phyloP scores from a whole-genome alignment of 306 rosid genomes.

The Vigna mungo region DNA sequence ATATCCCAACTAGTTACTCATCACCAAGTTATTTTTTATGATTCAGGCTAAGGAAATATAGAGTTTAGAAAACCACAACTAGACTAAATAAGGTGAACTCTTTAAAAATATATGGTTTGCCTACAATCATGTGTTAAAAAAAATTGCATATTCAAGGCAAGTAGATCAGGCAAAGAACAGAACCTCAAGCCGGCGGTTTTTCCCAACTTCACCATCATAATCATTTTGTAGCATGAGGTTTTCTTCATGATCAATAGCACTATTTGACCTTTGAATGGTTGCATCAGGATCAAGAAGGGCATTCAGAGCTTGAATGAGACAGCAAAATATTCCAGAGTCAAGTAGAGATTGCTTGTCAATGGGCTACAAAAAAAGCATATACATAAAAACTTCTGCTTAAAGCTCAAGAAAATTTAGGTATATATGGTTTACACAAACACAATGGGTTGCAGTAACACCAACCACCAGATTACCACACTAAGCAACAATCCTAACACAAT shows the following conservation, averaged over 20 bases:
- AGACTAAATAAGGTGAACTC: not conserved
- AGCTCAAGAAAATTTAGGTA: slow-evolving; percentile 24
- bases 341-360: slow-evolving; percentile 97
- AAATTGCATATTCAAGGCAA: slow-evolving; percentile 28
- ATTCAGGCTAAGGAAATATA: not conserved
- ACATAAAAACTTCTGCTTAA: slow-evolving; percentile 36
- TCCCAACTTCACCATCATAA: slow-evolving; percentile 57
- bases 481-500: slow-evolving; percentile 29
- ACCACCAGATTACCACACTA: slow-evolving; percentile 18
- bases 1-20: slow-evolving; percentile 22
- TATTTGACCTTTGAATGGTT: slow-evolving; percentile 58
- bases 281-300: slow-evolving; percentile 86
- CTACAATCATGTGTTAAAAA: slow-evolving; percentile 4
- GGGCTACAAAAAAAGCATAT: slow-evolving; percentile 66
- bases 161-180: slow-evolving; percentile 42
- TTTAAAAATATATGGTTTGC: slow-evolving; percentile 4
- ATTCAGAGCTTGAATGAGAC: slow-evolving; percentile 91
- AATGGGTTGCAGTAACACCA: slow-evolving; percentile 8
- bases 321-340: slow-evolving; percentile 98
- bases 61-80: slow-evolving; percentile 14
- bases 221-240: slow-evolving; percentile 47
- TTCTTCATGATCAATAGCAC: slow-evolving; percentile 59
- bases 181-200: slow-evolving; percentile 88
- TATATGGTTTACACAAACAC: slow-evolving; percentile 4
- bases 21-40: slow-evolving; percentile 20